Base-by-base conservation (phyloP, 495 filamentous ascomycete species). In the Jackrogersella minutella region DNA sequence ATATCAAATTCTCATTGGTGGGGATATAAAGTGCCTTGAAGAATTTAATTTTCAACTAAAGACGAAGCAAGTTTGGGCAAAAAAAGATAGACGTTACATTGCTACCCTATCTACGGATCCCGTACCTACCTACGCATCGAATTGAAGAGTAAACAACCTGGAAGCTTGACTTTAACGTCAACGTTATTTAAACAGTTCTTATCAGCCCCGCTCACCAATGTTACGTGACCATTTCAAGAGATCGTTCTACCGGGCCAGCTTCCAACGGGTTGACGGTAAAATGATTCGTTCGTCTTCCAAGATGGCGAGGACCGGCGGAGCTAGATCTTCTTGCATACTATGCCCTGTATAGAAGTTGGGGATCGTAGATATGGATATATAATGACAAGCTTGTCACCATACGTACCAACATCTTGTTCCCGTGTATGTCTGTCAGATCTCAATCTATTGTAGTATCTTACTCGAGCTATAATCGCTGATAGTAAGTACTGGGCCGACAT, bases 181-280 rank as follows among this genome's bases (percentile, higher is more conserved):
- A 33, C 7, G 17, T 16, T 7, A 30, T 9, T 47, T 50, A 22
- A n/a, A 17, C 26, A 30, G 11, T 22, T 33, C 60, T 65, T 69
- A 69, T 69, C 61, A 44, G 41, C 60, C 66, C 66, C 66, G 55
- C 66, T 61, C 54, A 21, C 51, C 31, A 63, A 65, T 9, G 66
- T 69, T 69, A 65, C 66, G 65, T 69, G 37, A 46, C 16, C 41
- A 7, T 61, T 30, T 11, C 61, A 41, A 55, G 43, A 10, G 30
- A 56, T 52, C 56, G 17, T 53, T 33, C 34, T 58, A 31, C 39
- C 52, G 24, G 30, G 13, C 36, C 43, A 58, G 21, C 46, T 54
- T 62, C n/a, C 46, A 39, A 33, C 41, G 51, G 26, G 41, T 55
- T 26, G 21, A 56, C 8, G 6, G 26, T 46, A 44, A 69, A 5